Evolutionary conservation across 2,329 filamentous ascomycete genomes (phyloP).

Genomic region (Venturia asperata): DNA sequence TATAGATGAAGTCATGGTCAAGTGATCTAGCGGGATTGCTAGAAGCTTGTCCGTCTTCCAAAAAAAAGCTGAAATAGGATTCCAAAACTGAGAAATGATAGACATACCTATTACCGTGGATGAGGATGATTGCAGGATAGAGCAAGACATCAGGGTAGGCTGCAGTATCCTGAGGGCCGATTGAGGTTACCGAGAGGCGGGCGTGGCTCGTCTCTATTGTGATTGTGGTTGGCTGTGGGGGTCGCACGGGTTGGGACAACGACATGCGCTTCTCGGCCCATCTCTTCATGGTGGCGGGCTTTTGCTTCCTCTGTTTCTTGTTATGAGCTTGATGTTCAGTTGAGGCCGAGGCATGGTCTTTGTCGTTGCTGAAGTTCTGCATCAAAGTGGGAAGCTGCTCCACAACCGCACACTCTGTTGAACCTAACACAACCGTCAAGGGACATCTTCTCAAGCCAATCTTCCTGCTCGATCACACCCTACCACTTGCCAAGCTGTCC

Average conservation of each 20-base stretch:
- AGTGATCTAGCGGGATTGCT: neutral
- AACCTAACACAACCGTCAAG: no score
- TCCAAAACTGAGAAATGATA: neutral
- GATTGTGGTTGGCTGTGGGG: no score
- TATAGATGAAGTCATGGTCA: neutral
- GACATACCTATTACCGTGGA: constrained; percentile 25
- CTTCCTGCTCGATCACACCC: no score
- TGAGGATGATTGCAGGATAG: constrained; percentile 26
- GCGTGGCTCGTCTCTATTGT: constrained; percentile 21
- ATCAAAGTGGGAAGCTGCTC: neutral
- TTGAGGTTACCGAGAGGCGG: constrained; percentile 24
- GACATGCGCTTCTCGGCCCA: neutral
- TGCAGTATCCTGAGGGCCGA: constrained; percentile 17
- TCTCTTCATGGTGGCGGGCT: neutral
- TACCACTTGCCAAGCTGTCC: no score
- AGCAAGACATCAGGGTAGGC: constrained; percentile 14
- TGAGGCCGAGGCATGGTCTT: neutral
- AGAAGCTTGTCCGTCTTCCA: no score
- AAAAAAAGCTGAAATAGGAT: no score
- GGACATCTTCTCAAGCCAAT: no score
- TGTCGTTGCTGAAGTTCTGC: neutral
- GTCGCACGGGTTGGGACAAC: neutral
- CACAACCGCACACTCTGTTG: no score
- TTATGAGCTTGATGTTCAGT: neutral
- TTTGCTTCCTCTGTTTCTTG: neutral